A percentile compares a stretch with the other conserved stretches of the same genome.
These are phyloP conservation scores for Cerioporus squamosus DNA, from an alignment of 1,284 basidiomycete species.

Conservation along the genomic window DNA sequence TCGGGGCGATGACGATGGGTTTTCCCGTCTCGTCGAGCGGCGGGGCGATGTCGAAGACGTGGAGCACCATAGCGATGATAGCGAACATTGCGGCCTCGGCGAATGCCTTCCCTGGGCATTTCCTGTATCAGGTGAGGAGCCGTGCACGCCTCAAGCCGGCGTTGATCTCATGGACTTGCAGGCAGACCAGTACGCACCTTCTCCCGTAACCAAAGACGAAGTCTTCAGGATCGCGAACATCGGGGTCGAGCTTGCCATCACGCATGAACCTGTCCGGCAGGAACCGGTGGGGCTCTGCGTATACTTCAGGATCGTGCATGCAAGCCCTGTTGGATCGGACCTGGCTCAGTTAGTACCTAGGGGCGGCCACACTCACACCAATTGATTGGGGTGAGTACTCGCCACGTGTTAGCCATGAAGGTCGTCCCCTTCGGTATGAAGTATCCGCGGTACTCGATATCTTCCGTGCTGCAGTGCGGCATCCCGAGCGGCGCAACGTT, in stretches of 20 bases:
- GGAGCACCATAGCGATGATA: background rate
- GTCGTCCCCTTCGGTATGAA: conserved; percentile 27
- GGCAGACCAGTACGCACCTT: background rate
- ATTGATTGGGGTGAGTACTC: background rate
- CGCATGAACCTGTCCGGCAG: conserved; percentile 17
- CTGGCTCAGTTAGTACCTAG: background rate
- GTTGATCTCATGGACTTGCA: conserved; percentile 30
- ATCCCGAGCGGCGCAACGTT: conserved; percentile 15
- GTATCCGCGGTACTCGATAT: conserved; percentile 22
- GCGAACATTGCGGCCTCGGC: conserved; percentile 4
- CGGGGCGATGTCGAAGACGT: conserved; percentile 9
- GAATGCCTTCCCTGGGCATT: conserved; percentile 12
- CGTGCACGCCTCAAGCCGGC: too few relatives aligned
- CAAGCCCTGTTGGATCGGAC: conserved; percentile 7
- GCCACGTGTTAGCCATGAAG: conserved; percentile 24
- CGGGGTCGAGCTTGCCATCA: conserved; percentile 13
- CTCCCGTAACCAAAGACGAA: conserved; percentile 27
- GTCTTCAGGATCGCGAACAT: conserved; percentile 2
- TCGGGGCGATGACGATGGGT: background rate
- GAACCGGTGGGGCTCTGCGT: conserved; percentile 17
- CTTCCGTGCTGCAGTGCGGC: conserved; percentile 17
- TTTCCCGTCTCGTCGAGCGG: conserved; percentile 1
- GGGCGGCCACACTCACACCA: conserved; percentile 8
- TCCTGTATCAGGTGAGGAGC: background rate
- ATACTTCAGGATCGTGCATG: conserved; percentile 11